Evolutionary conservation across 768 basidiomycete species (phyloP).

Genomic region (Agrocybe pediades): DNA sequence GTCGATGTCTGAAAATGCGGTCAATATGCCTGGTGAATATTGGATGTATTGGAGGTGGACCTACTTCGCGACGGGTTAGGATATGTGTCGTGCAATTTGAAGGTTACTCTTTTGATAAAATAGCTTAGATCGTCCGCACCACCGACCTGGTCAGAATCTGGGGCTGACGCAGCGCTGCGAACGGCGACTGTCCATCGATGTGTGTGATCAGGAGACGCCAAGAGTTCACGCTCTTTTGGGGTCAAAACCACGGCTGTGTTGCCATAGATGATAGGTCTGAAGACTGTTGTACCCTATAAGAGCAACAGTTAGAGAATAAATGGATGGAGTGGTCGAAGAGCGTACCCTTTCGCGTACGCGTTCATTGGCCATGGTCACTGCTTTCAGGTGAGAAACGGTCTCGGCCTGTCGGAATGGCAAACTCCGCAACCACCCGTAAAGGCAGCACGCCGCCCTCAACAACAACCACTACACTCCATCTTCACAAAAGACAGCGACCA

Average conservation of each 20-base stretch:
- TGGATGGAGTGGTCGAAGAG: constrained; percentile 5
- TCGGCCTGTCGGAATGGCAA: constrained; percentile 42
- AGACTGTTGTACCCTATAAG: constrained; percentile 79
- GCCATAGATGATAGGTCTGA: constrained; percentile 93
- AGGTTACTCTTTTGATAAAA: constrained; percentile 94
- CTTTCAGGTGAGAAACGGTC: constrained; percentile 29
- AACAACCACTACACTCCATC: constrained; percentile 22
- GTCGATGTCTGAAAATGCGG: constrained; percentile 66
- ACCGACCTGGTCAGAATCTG: constrained; percentile 77
- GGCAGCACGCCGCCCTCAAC: constrained; percentile 6
- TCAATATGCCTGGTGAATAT: constrained; percentile 1
- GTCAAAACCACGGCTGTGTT: constrained; percentile 86
- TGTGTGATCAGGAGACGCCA: constrained; percentile 74
- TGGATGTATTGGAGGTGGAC: constrained; percentile 24
- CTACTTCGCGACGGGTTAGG: constrained; percentile 86
- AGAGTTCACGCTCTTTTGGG: constrained; percentile 63
- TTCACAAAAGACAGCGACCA: constrained; percentile 29
- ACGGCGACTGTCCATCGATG: constrained; percentile 97
- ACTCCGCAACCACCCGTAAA: constrained; percentile 45
- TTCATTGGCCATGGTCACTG: constrained; percentile 53
- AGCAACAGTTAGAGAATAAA: constrained; percentile 9
- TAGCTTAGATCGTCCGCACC: constrained; percentile 89
- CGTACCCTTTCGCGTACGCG: constrained; percentile 80
- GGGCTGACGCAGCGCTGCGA: constrained; percentile 79
- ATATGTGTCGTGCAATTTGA: constrained; percentile 98